Conservation (phyloP, 257 asterid species). For the Capsicum pubescens region DNA sequence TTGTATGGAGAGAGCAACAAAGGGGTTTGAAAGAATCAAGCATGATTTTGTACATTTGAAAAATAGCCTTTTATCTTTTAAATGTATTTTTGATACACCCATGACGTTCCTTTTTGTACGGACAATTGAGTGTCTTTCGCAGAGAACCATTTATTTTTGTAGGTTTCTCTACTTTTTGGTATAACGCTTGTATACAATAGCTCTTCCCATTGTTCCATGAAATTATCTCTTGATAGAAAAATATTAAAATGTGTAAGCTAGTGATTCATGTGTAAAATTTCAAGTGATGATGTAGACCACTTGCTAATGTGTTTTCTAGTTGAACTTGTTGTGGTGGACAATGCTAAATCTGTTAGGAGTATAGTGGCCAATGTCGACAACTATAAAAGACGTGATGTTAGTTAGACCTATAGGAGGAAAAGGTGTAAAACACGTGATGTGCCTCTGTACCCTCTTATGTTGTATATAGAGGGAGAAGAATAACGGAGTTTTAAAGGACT, state of each 20-base stretch:
- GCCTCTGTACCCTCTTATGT: not conserved
- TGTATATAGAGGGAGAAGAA: not conserved
- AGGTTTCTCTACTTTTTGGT: too few species aligned
- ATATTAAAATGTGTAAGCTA: not conserved
- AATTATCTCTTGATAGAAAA: not conserved
- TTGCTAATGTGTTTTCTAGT: not conserved
- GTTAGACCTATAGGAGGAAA: not conserved
- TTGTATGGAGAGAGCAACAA: not conserved
- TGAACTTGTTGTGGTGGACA: slow-evolving; percentile 4
- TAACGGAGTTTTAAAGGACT: not conserved
- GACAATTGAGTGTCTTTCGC: not conserved
- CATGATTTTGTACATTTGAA: not conserved
- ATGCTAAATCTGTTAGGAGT: not conserved
- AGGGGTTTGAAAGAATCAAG: not conserved
- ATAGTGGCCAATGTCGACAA: not conserved
- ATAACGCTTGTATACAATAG: not conserved
- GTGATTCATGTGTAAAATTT: not conserved
- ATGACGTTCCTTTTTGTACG: not conserved
- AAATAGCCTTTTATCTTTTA: not conserved
- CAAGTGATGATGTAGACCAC: not conserved
- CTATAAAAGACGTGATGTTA: not conserved
- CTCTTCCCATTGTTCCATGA: not conserved
- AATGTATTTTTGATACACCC: not conserved
- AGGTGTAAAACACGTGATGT: not conserved
- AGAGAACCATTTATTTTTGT: slow-evolving; percentile 1